Evolutionary conservation across 2,329 filamentous ascomycete species (phyloP).

Genomic region (Ophiostoma angusticollis): DNA sequence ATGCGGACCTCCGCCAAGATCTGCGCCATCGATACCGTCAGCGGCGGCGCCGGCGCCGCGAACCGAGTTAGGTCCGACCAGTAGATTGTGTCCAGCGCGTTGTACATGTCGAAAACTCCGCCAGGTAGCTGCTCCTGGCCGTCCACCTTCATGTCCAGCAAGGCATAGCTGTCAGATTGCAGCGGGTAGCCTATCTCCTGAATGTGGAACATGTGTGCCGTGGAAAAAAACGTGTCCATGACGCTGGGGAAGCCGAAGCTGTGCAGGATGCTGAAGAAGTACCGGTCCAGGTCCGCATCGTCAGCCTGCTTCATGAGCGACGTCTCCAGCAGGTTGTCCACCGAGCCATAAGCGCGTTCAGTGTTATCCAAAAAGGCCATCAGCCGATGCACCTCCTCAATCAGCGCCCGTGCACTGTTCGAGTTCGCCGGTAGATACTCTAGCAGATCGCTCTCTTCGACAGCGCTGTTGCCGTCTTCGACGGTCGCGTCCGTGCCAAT

Average conservation of each 20-base stretch:
- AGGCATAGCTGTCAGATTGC: constrained; percentile 8
- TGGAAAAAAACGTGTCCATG: neutral
- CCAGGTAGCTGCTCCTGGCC: constrained; percentile 74
- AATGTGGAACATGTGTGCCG: neutral
- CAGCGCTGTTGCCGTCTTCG: neutral
- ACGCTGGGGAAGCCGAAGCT: constrained; percentile 10
- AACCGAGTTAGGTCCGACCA: constrained; percentile 18
- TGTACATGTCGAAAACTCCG: constrained; percentile 33
- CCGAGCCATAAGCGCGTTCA: constrained; percentile 45
- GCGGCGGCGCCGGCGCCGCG: too few species aligned
- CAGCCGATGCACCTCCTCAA: constrained; percentile 46
- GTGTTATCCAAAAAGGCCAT: constrained; percentile 51
- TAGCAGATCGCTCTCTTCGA: too few species aligned
- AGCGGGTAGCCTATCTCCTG: neutral
- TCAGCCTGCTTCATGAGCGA: neutral
- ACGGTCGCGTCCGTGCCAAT: neutral
- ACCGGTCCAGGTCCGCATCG: constrained; percentile 24
- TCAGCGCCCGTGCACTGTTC: constrained; percentile 25
- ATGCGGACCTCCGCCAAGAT: neutral
- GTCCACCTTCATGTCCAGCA: constrained; percentile 33
- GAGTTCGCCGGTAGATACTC: too few species aligned
- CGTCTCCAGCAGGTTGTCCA: constrained; percentile 22
- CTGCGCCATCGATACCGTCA: neutral
- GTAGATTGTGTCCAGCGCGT: constrained; percentile 23
- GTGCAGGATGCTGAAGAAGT: constrained; percentile 31